Evolutionary conservation across 257 asterid genomes (phyloP), one percentile per base, ranked within the genome.

Genomic region (Orobanche coerulescens): DNA sequence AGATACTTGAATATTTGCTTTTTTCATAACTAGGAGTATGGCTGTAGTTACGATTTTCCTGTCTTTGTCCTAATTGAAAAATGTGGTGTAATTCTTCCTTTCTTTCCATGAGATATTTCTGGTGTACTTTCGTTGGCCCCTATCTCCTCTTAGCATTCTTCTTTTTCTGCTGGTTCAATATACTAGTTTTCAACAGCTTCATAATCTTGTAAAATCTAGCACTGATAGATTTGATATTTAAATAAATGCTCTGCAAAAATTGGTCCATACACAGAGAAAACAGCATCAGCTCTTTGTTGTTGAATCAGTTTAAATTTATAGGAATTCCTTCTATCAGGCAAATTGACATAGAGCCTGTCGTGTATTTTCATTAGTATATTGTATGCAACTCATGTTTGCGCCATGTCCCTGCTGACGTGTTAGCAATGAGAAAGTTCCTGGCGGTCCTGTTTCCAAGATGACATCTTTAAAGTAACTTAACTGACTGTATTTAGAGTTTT

Each of bases 1-100:
- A 19, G 36, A 47, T 55, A 56, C 26, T 44, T 31, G 26, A 33
- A 62, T 33, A 36, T 34, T 51, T 31, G 7, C 15, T 6, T 2
- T 49, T 7, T 68, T 20, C 16, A 56, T 46, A 34, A 62, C 8
- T 53, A 24, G 61, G 48, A 46, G 42, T 46, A 10, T 49, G 66
- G 55, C 47, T 51, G 36, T 40, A 14, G 55, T 48, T 22, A 55
- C 53, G 57, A 31, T n/a, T 47, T 62, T 11, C 36, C 31, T 64
- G 40, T 58, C 39, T n/a, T 47, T 71, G 65, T 34, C 56, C 70
- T 62, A 31, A 54, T 62, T 44, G 62, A 36, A n/a, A n/a, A n/a
- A n/a, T n/a, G n/a, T n/a, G n/a, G n/a, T n/a, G 39, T 60, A 62
- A 2, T 44, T 62, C 33, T 62, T 55, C 26, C 46, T 39, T 33